phyloP scores from a whole-genome alignment of 2,329 filamentous ascomycete species.

The Ambrosiella cleistominuta region DNA sequence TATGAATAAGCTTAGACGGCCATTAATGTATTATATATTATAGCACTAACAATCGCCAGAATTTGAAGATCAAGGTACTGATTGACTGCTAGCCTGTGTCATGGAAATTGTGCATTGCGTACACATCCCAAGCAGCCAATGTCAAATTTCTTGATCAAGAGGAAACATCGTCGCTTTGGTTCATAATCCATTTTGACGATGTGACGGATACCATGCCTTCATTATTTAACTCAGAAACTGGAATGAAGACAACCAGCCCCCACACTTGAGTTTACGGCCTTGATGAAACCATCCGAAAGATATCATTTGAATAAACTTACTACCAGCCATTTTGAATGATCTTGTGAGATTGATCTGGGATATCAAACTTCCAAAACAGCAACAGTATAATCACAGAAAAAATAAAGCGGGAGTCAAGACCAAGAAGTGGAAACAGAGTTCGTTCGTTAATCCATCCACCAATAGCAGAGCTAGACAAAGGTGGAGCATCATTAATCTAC shows the following conservation, averaged over 20 bases:
- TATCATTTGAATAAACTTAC: constrained; percentile 16
- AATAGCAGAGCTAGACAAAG: neutral
- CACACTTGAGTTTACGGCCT: neutral
- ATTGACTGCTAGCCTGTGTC: too few relatives aligned
- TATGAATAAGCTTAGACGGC: neutral
- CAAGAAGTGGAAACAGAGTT: neutral
- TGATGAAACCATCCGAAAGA: constrained; percentile 3
- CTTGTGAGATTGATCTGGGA: neutral
- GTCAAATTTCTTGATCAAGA: too few relatives aligned
- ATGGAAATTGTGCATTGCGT: too few relatives aligned
- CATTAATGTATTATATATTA: neutral
- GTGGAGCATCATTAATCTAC: neutral
- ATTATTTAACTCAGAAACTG: too few relatives aligned
- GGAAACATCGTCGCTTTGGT: too few relatives aligned
- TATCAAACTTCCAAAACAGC: neutral
- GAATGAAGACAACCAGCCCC: neutral
- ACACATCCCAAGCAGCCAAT: too few relatives aligned
- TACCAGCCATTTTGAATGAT: constrained; percentile 20
- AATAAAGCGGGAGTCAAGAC: neutral
- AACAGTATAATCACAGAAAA: neutral
- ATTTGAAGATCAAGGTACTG: too few relatives aligned
- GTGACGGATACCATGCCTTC: neutral
- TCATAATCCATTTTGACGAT: neutral
- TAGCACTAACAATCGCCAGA: too few relatives aligned
- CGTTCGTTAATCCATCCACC: neutral